phyloP scores from a whole-genome alignment of 352 stramenopile genomes.

The Pythium aristosporum region DNA sequence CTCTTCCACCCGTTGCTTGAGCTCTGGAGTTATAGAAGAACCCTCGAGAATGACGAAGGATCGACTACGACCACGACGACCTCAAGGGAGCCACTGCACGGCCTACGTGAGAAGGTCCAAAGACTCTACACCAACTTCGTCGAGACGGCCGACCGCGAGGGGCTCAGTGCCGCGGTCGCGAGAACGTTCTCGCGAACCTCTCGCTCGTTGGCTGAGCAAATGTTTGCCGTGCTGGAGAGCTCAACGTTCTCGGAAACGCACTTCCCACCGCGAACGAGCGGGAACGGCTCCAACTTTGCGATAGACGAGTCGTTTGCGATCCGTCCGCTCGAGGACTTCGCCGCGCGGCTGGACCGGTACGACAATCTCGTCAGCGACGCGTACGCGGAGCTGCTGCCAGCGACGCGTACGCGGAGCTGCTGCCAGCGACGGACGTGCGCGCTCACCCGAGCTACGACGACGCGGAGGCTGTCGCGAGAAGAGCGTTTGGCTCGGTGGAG shows the following conservation, averaged over 20 bases:
- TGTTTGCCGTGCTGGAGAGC: neutral
- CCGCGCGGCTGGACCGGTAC: neutral
- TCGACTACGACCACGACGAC: no score
- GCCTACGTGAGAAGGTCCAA: neutral
- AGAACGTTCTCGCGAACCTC: no score
- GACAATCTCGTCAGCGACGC: neutral
- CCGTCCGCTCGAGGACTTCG: neutral
- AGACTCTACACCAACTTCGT: constrained; percentile 2
- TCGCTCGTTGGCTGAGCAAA: neutral
- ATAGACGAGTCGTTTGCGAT: constrained; percentile 1
- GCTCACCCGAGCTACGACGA: neutral
- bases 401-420: no score
- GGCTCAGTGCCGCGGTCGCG: neutral
- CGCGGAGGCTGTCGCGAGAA: neutral
- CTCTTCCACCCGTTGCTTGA: constrained; percentile 42
- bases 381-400: no score
- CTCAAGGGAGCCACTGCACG: no score
- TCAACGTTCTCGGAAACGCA: neutral
- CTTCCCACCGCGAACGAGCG: neutral
- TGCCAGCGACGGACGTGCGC: neutral
- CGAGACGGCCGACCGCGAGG: neutral
- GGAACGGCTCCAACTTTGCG: no score
- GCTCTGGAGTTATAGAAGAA: constrained; percentile 7
- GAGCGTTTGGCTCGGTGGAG: neutral
- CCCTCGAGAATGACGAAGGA: neutral